These are phyloP conservation scores for Rhodotorula diobovata DNA, from an alignment of 768 basidiomycete genomes.

Conservation along the genomic window DNA sequence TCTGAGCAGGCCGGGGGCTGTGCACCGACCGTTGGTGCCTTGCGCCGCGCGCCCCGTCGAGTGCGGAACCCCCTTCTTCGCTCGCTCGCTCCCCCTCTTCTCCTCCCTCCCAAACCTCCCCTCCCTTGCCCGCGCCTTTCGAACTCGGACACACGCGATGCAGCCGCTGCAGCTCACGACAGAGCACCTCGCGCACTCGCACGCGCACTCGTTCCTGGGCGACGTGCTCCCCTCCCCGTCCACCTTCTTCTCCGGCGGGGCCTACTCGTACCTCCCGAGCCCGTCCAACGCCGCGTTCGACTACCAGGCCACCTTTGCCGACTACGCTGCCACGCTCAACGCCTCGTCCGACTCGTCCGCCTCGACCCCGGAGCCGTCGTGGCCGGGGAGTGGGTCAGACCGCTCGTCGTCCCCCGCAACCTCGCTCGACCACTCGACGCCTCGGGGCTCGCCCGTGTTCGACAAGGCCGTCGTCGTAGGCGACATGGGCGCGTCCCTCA, in stretches of 20 bases:
- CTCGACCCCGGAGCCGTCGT: not conserved
- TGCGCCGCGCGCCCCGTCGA: too few species aligned
- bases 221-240: constrained; percentile 17
- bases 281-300: not conserved
- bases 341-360: not conserved
- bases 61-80: not conserved
- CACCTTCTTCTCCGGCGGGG: not conserved
- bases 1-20: too few species aligned
- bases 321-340: not conserved
- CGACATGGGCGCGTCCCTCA: accelerated
- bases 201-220: not conserved
- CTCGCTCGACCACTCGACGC: constrained; percentile 14
- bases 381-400: not conserved
- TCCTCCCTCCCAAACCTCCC: not conserved
- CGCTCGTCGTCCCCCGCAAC: constrained; percentile 16
- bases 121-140: too few species aligned
- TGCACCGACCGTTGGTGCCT: too few species aligned
- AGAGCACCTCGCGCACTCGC: not conserved
- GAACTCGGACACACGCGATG: not conserved
- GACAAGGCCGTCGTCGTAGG: not conserved
- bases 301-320: not conserved
- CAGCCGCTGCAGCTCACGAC: constrained; percentile 7
- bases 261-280: not conserved
- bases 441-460: constrained; percentile 6
- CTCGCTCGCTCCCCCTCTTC: not conserved